Evolutionary conservation across 2,329 filamentous ascomycete species (phyloP), one percentile per base, ranked within the genome.

Genomic region (Fusarium sp.): DNA sequence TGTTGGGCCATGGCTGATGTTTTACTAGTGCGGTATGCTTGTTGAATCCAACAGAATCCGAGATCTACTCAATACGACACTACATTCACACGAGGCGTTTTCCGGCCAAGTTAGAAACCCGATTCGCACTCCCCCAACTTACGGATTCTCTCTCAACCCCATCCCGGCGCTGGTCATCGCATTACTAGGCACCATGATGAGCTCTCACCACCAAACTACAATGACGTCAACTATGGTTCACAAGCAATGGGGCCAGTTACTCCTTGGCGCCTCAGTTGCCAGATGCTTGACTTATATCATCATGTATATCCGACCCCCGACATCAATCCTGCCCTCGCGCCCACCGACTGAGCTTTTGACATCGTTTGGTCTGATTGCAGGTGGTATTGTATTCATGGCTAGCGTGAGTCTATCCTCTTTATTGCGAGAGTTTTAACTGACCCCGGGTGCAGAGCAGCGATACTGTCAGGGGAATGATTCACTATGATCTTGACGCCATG

Each of bases 191-290:
- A 90, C 95, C 80, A 96, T 97, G 93, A 98, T 98, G 95, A 92
- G 92, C 79, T 94, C 93, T 27, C 96, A 98, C 82, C 93, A 95
- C 70, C 95, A 97, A 81, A 82, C 87, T 25, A 93, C 91, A 68
- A 94, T 94, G 92, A 88, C 95, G 48, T 95, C 94, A 11, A 93
- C 91, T 74, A 97, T 96, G 94, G 89, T 98, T 56, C 96, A 98
- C 85, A 92, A 92, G 80, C 95, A 98, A 83, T 98, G 95, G 95
- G 96, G 95, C 34, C 92, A 91, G 79, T 88, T 98, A 76, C 88
- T 98, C 63, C 88, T 93, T 59, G 94, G 92, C 23, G 95, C 94
- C 66, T 92, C 95, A 0, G 87, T 97, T 68, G 92, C 94, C 25
- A 91, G 96, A 43, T 91, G 87, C 5, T 84, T 94, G 66, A 97